phyloP scores from a whole-genome alignment of 768 basidiomycete genomes.

The Mycena galopus region DNA sequence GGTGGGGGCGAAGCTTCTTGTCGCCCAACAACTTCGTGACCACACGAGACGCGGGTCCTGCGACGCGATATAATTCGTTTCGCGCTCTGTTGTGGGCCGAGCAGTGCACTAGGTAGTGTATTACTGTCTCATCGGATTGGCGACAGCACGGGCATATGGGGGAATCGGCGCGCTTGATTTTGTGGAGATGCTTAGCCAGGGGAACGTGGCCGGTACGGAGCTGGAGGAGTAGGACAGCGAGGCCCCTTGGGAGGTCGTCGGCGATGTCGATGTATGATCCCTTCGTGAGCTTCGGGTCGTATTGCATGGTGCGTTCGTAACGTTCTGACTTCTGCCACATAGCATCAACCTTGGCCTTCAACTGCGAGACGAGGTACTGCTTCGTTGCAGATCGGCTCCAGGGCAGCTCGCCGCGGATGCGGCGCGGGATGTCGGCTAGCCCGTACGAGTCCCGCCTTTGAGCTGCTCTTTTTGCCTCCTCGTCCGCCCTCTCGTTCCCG shows the following conservation, averaged over 20 bases:
- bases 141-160: slow-evolving; percentile 37
- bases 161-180: slow-evolving; percentile 30
- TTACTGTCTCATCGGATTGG: slow-evolving; percentile 22
- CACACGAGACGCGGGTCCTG: background rate
- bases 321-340: slow-evolving; percentile 5
- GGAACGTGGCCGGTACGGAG: slow-evolving; percentile 36
- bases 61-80: background rate
- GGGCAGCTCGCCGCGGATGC: background rate
- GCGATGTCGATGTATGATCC: background rate
- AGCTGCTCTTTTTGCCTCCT: slow-evolving; percentile 35
- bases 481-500: slow-evolving; percentile 40
- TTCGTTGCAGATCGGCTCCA: background rate
- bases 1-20: background rate
- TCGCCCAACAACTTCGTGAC: background rate
- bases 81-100: slow-evolving; percentile 1
- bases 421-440: background rate
- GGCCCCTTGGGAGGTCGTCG: background rate
- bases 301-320: background rate
- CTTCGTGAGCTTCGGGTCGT: background rate
- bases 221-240: slow-evolving; percentile 34
- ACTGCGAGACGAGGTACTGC: background rate
- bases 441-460: background rate
- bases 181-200: slow-evolving; percentile 40
- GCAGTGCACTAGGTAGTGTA: slow-evolving; percentile 34
- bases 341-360: background rate